Evolutionary conservation across 805 yeast species (phyloP), one percentile per base, ranked within the genome.

Genomic region (Wickerhamiella cacticola): DNA sequence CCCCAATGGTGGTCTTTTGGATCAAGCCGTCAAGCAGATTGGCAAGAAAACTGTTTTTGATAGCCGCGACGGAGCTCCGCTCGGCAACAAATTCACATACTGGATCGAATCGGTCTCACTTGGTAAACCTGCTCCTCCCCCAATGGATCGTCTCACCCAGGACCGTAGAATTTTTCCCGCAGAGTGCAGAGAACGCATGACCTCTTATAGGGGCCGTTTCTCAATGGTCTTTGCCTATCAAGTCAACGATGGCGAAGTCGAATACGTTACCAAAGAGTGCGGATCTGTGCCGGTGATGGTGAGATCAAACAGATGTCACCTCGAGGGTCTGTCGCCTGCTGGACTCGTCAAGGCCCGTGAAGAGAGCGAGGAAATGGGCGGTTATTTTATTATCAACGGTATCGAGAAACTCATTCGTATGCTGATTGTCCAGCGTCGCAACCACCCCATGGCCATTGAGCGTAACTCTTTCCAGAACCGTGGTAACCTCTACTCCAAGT

Each of bases 381-480:
- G 98, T 34, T 92, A 92, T 65, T 92, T 92, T 65, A 76, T 87
- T 56, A 88, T 89, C 52, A 89, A 89, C 63, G 98, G 98, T 72
- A 88, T 89, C 57, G 98, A 92, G 67, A 92, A 92, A 67, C 73
- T 92, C 59, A 78, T 92, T 59, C 84, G 98, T 69, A 86, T 92
- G 97, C 77, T 92, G 65, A 86, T 92, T 70, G 96, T 92, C 16
- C 98, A 89, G 68, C 80, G 97, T 65, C 77, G 98, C 67, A 92
- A 92, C 64, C 96, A 88, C 63, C 95, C 97, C 21, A 86, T 92
- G 96, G 97, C 97, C 10, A 78, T 92, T 59, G 81, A 87, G 51
- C 85, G 98, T 69, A 94, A 95, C 28, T 83, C 95, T 9, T 92
- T 89, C 61, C 81, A 80, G 45, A 87, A 87, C 68, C 81, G 98